Percentiles rank a stretch among this genome's conserved stretches.
phyloP scores from a whole-genome alignment of 2,329 filamentous ascomycete genomes.

The Pezicula carpinea region DNA sequence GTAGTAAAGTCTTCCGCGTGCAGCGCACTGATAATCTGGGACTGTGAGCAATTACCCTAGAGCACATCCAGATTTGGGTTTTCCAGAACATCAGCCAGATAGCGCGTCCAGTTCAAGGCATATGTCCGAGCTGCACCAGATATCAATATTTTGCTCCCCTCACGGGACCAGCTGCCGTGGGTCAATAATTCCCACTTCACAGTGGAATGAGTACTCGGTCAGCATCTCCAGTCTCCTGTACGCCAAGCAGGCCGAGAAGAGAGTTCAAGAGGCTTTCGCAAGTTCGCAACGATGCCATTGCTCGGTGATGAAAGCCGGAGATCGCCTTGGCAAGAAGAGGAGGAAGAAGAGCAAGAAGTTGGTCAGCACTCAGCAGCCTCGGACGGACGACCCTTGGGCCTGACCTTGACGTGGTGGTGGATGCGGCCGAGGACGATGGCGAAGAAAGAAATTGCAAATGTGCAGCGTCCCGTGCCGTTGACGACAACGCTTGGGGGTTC shows the following conservation, averaged over 20 bases:
- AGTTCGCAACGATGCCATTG: too few relatives aligned
- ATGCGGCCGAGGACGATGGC: neutral
- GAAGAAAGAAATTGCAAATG: neutral
- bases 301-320: too few relatives aligned
- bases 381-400: too few relatives aligned
- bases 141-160: conserved; percentile 9
- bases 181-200: too few relatives aligned
- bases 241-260: too few relatives aligned
- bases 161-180: conserved; percentile 17
- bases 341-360: too few relatives aligned
- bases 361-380: too few relatives aligned
- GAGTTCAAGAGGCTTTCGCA: too few relatives aligned
- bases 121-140: neutral
- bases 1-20: conserved; percentile 14
- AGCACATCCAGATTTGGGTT: conserved; percentile 11
- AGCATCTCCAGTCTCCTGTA: too few relatives aligned
- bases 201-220: too few relatives aligned
- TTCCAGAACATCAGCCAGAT: conserved; percentile 14
- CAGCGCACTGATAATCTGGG: conserved; percentile 18
- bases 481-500: neutral
- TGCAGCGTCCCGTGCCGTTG: neutral
- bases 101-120: neutral
- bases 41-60: conserved; percentile 13
- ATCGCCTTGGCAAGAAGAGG: too few relatives aligned
- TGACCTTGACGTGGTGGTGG: neutral